Conservation (phyloP, 768 basidiomycete genomes). For the Panellus pusillus region DNA sequence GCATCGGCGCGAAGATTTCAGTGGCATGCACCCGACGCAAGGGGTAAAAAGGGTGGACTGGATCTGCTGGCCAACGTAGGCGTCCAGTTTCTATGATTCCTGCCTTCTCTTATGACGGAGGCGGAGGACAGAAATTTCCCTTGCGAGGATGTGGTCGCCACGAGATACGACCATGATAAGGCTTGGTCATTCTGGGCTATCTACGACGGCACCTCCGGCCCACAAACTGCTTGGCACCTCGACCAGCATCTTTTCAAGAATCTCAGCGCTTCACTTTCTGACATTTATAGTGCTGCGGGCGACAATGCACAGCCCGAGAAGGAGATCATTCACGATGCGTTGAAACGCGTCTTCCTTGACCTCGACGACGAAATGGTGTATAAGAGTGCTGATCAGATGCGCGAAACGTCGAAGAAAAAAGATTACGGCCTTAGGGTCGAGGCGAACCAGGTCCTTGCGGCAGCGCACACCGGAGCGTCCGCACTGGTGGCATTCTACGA, state of each 20-base stretch:
- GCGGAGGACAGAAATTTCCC: conserved; percentile 8
- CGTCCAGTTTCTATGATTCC: neutral
- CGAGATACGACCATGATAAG: neutral
- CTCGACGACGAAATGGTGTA: conserved; percentile 45
- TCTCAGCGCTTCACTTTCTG: neutral
- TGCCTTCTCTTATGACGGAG: neutral
- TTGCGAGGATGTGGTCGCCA: conserved; percentile 6
- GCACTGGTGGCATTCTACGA: conserved; percentile 49
- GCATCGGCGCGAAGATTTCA: neutral
- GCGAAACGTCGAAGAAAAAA: conserved; percentile 18
- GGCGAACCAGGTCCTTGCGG: conserved; percentile 31
- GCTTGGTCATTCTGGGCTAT: conserved; percentile 19
- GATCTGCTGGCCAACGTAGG: conserved; percentile 7
- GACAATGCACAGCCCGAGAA: conserved; percentile 19
- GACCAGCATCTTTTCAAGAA: conserved; percentile 5
- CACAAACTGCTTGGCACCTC: conserved; percentile 12
- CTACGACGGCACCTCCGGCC: conserved; percentile 20
- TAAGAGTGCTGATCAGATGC: conserved; percentile 28
- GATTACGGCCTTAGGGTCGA: conserved; percentile 24
- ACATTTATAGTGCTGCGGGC: conserved; percentile 6
- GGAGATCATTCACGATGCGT: conserved; percentile 33
- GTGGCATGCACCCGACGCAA: neutral
- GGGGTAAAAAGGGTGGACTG: conserved; percentile 5
- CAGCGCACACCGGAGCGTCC: conserved; percentile 41
- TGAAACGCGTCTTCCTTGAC: conserved; percentile 37